These are phyloP conservation scores for Entoloma clypeatum DNA, from an alignment of 1,284 basidiomycete species.

Conservation along the genomic window DNA sequence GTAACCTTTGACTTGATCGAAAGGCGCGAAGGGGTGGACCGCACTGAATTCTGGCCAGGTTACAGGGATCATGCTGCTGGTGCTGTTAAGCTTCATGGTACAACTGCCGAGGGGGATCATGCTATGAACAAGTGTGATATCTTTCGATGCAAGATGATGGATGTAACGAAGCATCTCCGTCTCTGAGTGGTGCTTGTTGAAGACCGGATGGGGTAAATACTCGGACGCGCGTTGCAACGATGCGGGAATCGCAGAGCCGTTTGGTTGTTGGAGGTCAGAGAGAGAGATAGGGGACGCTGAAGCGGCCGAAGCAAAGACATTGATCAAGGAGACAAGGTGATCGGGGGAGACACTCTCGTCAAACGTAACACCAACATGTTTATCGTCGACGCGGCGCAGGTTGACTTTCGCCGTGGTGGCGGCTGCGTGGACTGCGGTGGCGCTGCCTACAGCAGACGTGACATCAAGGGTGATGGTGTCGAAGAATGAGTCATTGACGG, in stretches of 20 bases:
- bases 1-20: constrained; percentile 90
- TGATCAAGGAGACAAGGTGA: constrained; percentile 77
- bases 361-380: constrained; percentile 83
- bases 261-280: constrained; percentile 39
- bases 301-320: constrained; percentile 71
- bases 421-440: constrained; percentile 67
- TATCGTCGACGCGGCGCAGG: constrained; percentile 76
- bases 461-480: constrained; percentile 93
- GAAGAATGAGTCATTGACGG: constrained; percentile 74
- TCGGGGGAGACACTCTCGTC: constrained; percentile 85
- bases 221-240: constrained; percentile 67
- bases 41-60: constrained; percentile 90
- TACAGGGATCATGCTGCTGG: constrained; percentile 94
- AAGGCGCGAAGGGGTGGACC: constrained; percentile 92
- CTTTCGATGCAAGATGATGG: constrained; percentile 90
- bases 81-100: constrained; percentile 97
- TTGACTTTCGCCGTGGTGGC: constrained; percentile 77
- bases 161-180: constrained; percentile 98
- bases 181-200: constrained; percentile 95
- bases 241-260: constrained; percentile 46
- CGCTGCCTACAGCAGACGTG: constrained; percentile 52
- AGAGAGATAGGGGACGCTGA: constrained; percentile 41
- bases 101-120: constrained; percentile 98
- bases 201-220: constrained; percentile 86
- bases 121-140: constrained; percentile 90